A percentile compares a stretch with the other conserved stretches of the same genome.
phyloP scores from a whole-genome alignment of 148 eudicot genomes.

The Fagopyrum homotropicum region DNA sequence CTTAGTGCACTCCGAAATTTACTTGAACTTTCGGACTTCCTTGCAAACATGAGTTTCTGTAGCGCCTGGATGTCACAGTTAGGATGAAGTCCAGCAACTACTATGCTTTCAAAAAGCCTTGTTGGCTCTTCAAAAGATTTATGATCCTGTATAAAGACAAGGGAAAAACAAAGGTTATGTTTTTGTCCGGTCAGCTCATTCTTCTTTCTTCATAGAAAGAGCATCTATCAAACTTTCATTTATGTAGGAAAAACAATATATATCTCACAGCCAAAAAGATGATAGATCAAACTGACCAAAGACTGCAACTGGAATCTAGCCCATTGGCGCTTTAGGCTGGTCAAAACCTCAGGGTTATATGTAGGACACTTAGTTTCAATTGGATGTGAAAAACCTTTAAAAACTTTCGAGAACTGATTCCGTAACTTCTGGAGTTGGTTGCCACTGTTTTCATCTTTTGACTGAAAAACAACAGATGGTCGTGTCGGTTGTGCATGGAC shows the following conservation, averaged over 20 bases:
- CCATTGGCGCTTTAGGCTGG: constrained; percentile 99
- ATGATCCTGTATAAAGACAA: constrained; percentile 49
- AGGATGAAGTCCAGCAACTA: constrained; percentile 92
- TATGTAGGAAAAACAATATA: background rate
- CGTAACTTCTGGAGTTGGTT: constrained; percentile 70
- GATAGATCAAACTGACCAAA: constrained; percentile 28
- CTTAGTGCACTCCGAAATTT: constrained; percentile 63
- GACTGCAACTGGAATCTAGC: constrained; percentile 74
- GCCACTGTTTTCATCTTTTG: constrained; percentile 53
- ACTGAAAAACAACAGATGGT: constrained; percentile 75
- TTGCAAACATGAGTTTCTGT: constrained; percentile 48
- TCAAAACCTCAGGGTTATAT: constrained; percentile 90
- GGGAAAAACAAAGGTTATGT: background rate
- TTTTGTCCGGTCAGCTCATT: background rate
- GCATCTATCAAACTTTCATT: background rate
- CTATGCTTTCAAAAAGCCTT: constrained; percentile 91
- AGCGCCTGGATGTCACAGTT: constrained; percentile 71
- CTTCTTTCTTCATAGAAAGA: background rate
- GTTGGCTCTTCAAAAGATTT: constrained; percentile 71
- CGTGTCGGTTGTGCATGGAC: constrained; percentile 66
- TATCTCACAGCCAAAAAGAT: background rate
- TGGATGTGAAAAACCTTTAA: constrained; percentile 75
- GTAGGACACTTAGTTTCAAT: constrained; percentile 50
- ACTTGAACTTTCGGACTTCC: constrained; percentile 74
- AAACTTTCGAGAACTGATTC: constrained; percentile 54